Conservation (phyloP, 192 early-diverging fungal genomes). For the Backusella tarrabulga region DNA sequence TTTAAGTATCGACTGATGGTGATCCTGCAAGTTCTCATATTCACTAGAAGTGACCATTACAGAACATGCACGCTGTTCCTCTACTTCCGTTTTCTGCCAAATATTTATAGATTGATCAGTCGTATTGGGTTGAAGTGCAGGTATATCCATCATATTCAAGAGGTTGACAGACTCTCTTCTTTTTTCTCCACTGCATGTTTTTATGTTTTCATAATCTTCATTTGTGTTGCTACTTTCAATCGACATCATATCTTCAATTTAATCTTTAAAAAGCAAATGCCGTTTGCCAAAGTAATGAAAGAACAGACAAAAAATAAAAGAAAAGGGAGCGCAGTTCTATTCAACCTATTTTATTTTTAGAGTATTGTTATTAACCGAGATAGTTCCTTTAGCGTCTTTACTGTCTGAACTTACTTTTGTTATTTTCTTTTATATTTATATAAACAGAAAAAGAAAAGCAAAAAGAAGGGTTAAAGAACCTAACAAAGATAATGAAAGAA, state of each 20-base stretch:
- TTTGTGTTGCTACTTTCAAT: not conserved
- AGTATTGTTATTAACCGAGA: not conserved
- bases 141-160: not conserved
- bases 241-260: not conserved
- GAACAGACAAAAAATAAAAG: not conserved
- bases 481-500: not conserved
- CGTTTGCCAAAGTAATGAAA: not conserved
- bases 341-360: not conserved
- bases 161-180: slow-evolving; percentile 3
- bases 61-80: not conserved
- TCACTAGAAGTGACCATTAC: not conserved
- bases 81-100: not conserved
- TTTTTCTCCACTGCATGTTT: not conserved
- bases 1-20: not conserved
- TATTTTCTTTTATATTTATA: not conserved
- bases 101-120: not conserved
- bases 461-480: no score
- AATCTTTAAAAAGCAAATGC: not conserved
- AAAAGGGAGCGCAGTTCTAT: not conserved
- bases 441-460: not conserved
- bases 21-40: not conserved
- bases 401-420: no score
- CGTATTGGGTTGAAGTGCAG: slow-evolving; percentile 4
- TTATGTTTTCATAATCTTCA: not conserved
- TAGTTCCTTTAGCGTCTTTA: not conserved